Percentiles rank a stretch among this genome's conserved stretches.
These are phyloP conservation scores for Herpotrichia juniperi DNA, from an alignment of 2,329 filamentous ascomycete genomes.

Conservation along the genomic window DNA sequence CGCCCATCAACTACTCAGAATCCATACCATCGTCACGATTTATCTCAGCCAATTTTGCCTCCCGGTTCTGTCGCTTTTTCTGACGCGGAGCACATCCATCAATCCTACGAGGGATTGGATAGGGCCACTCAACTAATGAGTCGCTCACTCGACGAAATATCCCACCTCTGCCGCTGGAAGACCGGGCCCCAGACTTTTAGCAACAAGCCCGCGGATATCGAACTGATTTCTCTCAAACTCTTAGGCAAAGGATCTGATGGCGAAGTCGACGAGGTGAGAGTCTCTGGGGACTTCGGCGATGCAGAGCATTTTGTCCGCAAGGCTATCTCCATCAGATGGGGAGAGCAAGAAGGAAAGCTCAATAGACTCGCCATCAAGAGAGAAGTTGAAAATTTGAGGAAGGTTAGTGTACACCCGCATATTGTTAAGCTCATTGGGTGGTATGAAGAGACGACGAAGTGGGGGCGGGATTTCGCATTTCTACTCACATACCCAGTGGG, in stretches of 20 bases:
- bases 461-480: neutral
- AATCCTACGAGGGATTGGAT: neutral
- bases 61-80: too few relatives aligned
- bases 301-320: neutral
- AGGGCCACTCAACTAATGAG: neutral
- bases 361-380: neutral
- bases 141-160: neutral
- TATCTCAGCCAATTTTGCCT: too few relatives aligned
- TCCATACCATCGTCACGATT: too few relatives aligned
- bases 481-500: constrained; percentile 3
- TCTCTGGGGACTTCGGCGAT: neutral
- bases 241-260: constrained; percentile 3
- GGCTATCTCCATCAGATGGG: neutral
- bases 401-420: constrained; percentile 1
- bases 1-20: too few relatives aligned
- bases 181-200: neutral
- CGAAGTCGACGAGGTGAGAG: constrained; percentile 1
- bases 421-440: constrained; percentile 3
- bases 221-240: neutral
- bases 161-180: neutral
- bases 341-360: neutral
- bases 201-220: neutral
- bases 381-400: neutral
- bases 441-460: neutral
- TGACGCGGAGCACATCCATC: too few relatives aligned